Base-by-base conservation (phyloP, 192 early-diverging fungal genomes). In the Globomyces pollinis-pini region DNA sequence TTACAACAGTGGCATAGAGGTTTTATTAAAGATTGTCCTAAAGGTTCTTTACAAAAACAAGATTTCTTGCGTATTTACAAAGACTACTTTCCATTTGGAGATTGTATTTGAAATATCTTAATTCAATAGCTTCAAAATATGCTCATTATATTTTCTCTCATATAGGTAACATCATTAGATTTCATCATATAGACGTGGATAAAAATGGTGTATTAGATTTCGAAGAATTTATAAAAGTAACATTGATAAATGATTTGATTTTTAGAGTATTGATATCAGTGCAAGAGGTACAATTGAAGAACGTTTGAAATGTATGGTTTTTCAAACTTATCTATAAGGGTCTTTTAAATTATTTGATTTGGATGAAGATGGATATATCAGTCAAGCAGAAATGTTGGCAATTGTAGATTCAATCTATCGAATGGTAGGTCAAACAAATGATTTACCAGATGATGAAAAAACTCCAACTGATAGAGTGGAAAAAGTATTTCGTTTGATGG, bases 1-100 rank as follows among this genome's bases (percentile, higher is more conserved):
- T 81, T 96, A 39, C 88, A 93, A 66, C 87, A 91, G 79, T 96
- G 93, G 93, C 87, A 94, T 75, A 91, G 91, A 68, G 91, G 91
- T 15, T 96, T 96, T 62, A 73, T 92, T 42, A 92, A 90, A 70
- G 91, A 94, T 62, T 94, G 91, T 59, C 93, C 93, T 6, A 72
- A 77, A 5, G 93, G 93, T 24, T 71, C 84, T 65, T 77, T 97
- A 29, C 83, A 89, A 77, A 81, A 85, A 63, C 71, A 83, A 2
- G 87, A 92, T 60, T 94, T 97, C 60, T 86, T 86, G 68, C 85
- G 89, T 50, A 91, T 94, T 50, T 97, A 93, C 75, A 93, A 94
- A 70, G 88, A 90, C 59, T 94, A 90, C 66, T 97, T 97, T 61
- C 91, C 94, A n/a, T 94, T 97, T 68, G 94, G 94, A 24, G 90